Percentiles rank a stretch among this genome's conserved stretches.
Evolutionary conservation across 2,329 filamentous ascomycete genomes (phyloP).

Genomic region (Didymella lethalis): DNA sequence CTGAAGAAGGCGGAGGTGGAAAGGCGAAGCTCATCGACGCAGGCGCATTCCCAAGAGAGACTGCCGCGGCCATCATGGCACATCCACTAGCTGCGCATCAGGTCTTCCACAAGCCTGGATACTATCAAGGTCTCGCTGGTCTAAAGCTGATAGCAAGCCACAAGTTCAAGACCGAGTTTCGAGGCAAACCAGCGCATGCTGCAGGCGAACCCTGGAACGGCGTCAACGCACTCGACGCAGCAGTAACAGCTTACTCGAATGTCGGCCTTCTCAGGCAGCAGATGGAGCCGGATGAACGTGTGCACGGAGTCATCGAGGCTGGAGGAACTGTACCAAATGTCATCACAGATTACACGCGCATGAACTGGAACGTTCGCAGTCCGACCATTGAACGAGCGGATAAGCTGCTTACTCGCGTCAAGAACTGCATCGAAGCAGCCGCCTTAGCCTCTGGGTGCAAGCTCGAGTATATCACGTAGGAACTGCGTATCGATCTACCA

Average conservation of each 20-base stretch:
- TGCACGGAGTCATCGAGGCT: conserved; percentile 26
- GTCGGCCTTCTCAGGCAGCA: conserved; percentile 36
- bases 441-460: conserved; percentile 31
- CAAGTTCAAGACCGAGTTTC: conserved; percentile 35
- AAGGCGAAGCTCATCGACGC: conserved; percentile 59
- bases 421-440: conserved; percentile 42
- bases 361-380: conserved; percentile 54
- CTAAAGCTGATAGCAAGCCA: conserved; percentile 27
- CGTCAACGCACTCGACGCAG: conserved; percentile 53
- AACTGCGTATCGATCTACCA: not conserved
- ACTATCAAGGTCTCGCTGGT: conserved; percentile 25
- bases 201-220: conserved; percentile 52
- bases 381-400: conserved; percentile 41
- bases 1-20: conserved; percentile 62
- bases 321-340: conserved; percentile 24
- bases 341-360: conserved; percentile 48
- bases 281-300: conserved; percentile 26
- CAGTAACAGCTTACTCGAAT: conserved; percentile 47
- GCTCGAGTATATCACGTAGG: conserved; percentile 49
- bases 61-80: conserved; percentile 35
- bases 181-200: conserved; percentile 48
- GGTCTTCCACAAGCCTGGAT: conserved; percentile 26
- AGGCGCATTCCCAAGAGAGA: conserved; percentile 50
- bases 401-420: conserved; percentile 41
- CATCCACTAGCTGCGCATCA: conserved; percentile 33